Conservation (phyloP, 345 rosid species). For the Viola odorata region DNA sequence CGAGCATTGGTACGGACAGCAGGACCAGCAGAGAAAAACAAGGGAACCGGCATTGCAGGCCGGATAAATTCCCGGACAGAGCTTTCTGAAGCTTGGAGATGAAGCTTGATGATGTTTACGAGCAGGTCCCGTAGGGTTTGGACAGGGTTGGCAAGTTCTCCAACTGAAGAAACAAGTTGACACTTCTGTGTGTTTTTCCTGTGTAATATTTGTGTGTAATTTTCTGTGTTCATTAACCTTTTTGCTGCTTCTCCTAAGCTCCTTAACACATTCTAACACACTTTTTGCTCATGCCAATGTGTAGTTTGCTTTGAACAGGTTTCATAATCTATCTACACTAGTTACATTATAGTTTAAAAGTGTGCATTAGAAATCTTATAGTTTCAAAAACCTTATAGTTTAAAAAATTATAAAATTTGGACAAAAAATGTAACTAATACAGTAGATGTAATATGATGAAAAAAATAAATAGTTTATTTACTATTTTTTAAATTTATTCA, state of each 20-base stretch:
- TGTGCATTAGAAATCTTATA: too few species aligned
- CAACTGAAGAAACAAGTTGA: conserved; percentile 28
- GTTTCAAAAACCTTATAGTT: too few species aligned
- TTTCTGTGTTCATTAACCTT: conserved; percentile 7
- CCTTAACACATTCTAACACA: conserved; percentile 4
- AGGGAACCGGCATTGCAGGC: conserved; percentile 37
- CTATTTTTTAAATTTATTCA: too few species aligned
- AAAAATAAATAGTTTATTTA: too few species aligned
- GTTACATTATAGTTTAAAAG: too few species aligned
- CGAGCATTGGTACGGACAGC: conserved; percentile 23
- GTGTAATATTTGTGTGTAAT: conserved; percentile 12
- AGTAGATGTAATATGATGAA: too few species aligned
- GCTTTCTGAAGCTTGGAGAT: conserved; percentile 77
- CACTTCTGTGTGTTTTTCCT: conserved; percentile 15
- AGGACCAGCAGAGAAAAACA: conserved; percentile 29
- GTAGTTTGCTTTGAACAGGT: too few species aligned
- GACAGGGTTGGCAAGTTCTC: conserved; percentile 19
- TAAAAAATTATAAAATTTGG: too few species aligned
- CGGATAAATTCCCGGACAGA: conserved; percentile 58
- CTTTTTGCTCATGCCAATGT: neutral
- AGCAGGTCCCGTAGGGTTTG: neutral
- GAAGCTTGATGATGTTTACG: conserved; percentile 20
- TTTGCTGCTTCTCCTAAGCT: neutral
- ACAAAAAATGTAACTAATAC: too few species aligned
- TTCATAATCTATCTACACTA: too few species aligned